Percentiles rank a stretch among this genome's conserved stretches.
These are phyloP conservation scores for Poterioochromonas sp. DNA, from an alignment of 352 stramenopile species.

Conservation along the genomic window DNA sequence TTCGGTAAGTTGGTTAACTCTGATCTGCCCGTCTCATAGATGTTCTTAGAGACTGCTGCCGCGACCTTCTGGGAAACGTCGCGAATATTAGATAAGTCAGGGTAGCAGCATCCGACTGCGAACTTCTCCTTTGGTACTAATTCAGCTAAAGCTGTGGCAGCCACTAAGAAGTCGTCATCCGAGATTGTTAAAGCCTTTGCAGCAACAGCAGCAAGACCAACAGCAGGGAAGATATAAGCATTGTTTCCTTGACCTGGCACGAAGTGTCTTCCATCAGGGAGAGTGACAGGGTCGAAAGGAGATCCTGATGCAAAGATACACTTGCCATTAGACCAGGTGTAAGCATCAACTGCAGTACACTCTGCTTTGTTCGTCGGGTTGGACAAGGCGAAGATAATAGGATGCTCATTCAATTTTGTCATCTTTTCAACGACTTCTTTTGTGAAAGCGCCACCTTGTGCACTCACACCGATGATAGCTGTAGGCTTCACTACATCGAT, in stretches of 20 bases:
- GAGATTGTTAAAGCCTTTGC: conserved; percentile 56
- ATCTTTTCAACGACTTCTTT: conserved; percentile 72
- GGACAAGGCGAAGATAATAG: conserved; percentile 86
- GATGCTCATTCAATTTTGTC: conserved; percentile 64
- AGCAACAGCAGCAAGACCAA: conserved; percentile 82
- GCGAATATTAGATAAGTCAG: conserved; percentile 62
- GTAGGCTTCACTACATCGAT: conserved; percentile 74
- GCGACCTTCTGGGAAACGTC: conserved; percentile 68
- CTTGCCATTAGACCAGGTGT: conserved; percentile 74
- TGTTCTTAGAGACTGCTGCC: conserved; percentile 61
- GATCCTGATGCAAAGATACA: conserved; percentile 78
- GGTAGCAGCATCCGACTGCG: conserved; percentile 66
- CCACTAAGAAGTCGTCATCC: conserved; percentile 42
- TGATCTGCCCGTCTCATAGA: background rate
- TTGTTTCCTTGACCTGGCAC: conserved; percentile 53
- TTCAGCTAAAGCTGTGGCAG: conserved; percentile 39
- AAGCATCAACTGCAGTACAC: conserved; percentile 79
- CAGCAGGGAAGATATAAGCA: conserved; percentile 78
- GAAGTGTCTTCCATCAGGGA: conserved; percentile 61
- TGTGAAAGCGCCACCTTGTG: conserved; percentile 77
- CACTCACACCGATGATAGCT: conserved; percentile 81
- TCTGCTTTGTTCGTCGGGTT: conserved; percentile 87
- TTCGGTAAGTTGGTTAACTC: background rate
- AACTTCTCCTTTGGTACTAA: conserved; percentile 58
- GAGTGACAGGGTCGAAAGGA: conserved; percentile 73